Conservation (phyloP, 2,329 filamentous ascomycete species). For the Fusarium buharicum region DNA sequence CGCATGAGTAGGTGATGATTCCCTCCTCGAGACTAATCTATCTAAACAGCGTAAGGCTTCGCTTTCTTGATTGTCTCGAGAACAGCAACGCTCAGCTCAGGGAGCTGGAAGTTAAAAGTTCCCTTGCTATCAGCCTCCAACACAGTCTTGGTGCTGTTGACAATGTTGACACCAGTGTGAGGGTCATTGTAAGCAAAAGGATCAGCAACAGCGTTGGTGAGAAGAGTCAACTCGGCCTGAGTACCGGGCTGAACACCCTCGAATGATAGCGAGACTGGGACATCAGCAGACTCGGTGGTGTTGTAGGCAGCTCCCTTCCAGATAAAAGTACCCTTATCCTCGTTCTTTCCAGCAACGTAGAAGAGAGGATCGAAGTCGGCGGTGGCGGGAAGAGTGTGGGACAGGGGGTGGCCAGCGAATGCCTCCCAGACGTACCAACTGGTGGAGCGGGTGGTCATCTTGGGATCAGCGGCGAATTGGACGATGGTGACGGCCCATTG, state of each 20-base stretch:
- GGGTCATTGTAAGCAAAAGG: constrained; percentile 59
- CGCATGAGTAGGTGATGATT: background rate
- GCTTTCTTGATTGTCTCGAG: constrained; percentile 55
- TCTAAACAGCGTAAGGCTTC: constrained; percentile 9
- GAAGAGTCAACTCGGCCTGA: constrained; percentile 56
- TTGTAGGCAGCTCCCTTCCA: constrained; percentile 67
- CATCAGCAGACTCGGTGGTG: constrained; percentile 56
- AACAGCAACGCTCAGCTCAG: constrained; percentile 66
- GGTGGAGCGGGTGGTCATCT: constrained; percentile 60
- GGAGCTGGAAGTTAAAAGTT: constrained; percentile 62
- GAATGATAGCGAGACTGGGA: constrained; percentile 59
- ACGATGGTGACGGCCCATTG: constrained; percentile 64
- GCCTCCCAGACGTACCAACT: constrained; percentile 63
- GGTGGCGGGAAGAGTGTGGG: constrained; percentile 58
- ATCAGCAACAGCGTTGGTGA: constrained; percentile 54
- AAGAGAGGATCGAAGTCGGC: constrained; percentile 58
- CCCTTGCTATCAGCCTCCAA: constrained; percentile 58
- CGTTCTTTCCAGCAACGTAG: constrained; percentile 61
- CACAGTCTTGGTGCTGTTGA: constrained; percentile 53
- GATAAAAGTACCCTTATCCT: constrained; percentile 54
- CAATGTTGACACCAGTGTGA: constrained; percentile 59
- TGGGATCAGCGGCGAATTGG: constrained; percentile 60
- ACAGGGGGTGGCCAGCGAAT: constrained; percentile 58
- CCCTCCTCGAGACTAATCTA: background rate
- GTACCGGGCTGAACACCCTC: constrained; percentile 55